Percentiles rank a stretch among this genome's conserved stretches.
phyloP scores from a whole-genome alignment of 2,329 filamentous ascomycete genomes.

The Calonectria multiphialidica region DNA sequence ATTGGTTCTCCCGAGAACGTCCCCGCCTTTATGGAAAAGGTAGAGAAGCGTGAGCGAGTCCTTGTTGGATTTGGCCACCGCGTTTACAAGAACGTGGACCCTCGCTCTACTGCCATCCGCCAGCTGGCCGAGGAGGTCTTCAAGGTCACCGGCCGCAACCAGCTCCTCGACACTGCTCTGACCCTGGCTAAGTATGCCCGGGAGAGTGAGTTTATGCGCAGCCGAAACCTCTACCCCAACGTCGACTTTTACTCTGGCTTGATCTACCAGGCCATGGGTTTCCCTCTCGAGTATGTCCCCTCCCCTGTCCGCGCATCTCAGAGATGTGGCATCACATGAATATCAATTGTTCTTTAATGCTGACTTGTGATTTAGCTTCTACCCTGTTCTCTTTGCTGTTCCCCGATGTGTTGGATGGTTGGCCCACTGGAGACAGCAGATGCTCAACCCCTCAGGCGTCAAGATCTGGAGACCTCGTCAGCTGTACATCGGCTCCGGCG shows the following conservation, averaged over 20 bases:
- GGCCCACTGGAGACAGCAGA: slow-evolving; percentile 64
- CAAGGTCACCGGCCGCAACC: slow-evolving; percentile 62
- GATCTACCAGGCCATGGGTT: slow-evolving; percentile 66
- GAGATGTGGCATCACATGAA: not conserved
- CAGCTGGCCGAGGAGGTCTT: slow-evolving; percentile 63
- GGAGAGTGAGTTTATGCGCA: slow-evolving; percentile 62
- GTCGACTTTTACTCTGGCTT: slow-evolving; percentile 66
- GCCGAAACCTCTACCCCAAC: slow-evolving; percentile 62
- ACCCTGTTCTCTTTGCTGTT: slow-evolving; percentile 64
- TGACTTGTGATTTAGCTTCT: slow-evolving; percentile 50
- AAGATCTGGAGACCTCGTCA: slow-evolving; percentile 65
- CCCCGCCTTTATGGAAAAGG: slow-evolving; percentile 61
- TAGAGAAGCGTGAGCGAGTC: slow-evolving; percentile 63
- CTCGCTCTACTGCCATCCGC: slow-evolving; percentile 62
- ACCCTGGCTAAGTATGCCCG: slow-evolving; percentile 58
- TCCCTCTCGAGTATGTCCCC: slow-evolving; percentile 57
- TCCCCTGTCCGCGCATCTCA: not conserved
- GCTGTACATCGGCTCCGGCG: slow-evolving; percentile 59
- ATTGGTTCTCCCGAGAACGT: slow-evolving; percentile 65
- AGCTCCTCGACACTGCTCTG: slow-evolving; percentile 62
- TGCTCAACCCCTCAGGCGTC: slow-evolving; percentile 58
- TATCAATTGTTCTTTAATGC: not conserved
- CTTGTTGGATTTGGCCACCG: slow-evolving; percentile 69
- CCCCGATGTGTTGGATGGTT: slow-evolving; percentile 64
- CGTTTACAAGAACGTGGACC: slow-evolving; percentile 67